These are phyloP conservation scores for Nigrospora sphaerica DNA, from an alignment of 2,329 filamentous ascomycete genomes.

Conservation along the genomic window DNA sequence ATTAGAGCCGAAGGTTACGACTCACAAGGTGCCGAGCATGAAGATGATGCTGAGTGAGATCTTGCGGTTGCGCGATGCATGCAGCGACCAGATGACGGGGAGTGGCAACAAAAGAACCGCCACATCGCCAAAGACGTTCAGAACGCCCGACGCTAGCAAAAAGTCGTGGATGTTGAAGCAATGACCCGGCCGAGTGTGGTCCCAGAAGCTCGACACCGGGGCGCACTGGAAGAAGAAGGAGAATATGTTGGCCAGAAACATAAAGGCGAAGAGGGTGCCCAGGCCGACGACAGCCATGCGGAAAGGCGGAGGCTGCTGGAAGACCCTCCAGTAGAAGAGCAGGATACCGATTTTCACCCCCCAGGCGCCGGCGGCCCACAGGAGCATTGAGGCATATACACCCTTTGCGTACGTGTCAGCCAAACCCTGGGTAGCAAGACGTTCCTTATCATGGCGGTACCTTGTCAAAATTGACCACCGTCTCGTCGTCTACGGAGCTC, in stretches of 20 bases:
- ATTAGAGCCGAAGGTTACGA: not conserved
- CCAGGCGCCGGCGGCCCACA: slow-evolving; percentile 18
- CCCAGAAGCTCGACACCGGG: not conserved
- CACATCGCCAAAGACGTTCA: slow-evolving; percentile 20
- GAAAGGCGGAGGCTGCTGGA: slow-evolving; percentile 8
- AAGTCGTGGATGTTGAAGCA: slow-evolving; percentile 17
- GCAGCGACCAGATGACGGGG: slow-evolving; percentile 21
- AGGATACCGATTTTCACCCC: slow-evolving; percentile 20
- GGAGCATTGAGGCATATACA: slow-evolving; percentile 17
- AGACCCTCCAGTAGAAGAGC: slow-evolving; percentile 21
- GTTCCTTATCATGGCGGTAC: not conserved
- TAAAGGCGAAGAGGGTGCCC: not conserved
- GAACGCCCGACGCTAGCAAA: slow-evolving; percentile 16
- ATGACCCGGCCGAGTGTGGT: slow-evolving; percentile 5
- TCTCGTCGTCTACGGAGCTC: not conserved
- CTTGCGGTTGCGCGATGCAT: slow-evolving; percentile 20
- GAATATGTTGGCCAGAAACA: not conserved
- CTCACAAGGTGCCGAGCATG: slow-evolving; percentile 23
- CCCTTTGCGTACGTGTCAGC: too few species aligned
- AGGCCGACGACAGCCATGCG: not conserved
- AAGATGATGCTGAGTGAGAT: slow-evolving; percentile 22
- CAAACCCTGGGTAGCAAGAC: too few species aligned
- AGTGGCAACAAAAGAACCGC: slow-evolving; percentile 21
- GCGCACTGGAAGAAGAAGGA: not conserved
- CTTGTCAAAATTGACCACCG: not conserved